phyloP scores from a whole-genome alignment of 495 filamentous ascomycete genomes.

The Penicillium herquei region DNA sequence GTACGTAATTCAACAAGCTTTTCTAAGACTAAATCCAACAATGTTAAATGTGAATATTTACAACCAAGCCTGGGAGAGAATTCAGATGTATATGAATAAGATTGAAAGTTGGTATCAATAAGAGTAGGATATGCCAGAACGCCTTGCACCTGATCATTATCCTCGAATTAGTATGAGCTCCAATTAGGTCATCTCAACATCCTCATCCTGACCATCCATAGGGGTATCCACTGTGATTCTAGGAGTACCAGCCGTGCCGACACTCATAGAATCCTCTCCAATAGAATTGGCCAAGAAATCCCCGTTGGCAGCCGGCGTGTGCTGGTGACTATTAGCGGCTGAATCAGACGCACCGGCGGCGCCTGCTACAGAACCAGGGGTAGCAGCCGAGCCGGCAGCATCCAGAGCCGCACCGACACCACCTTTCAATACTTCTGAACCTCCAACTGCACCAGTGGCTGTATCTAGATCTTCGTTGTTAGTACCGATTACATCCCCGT shows the following conservation, averaged over 20 bases:
- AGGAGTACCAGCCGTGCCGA: conserved; percentile 30
- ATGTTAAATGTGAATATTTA: not conserved
- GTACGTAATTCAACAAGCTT: not conserved
- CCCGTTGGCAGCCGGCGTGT: conserved; percentile 14
- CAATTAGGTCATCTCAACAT: conserved; percentile 39
- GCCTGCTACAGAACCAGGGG: conserved; percentile 7
- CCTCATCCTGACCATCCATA: conserved; percentile 24
- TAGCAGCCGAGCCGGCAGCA: conserved; percentile 20
- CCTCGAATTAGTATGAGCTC: not conserved
- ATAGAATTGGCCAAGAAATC: conserved; percentile 17
- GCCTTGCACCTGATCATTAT: not conserved
- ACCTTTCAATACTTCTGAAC: conserved; percentile 36
- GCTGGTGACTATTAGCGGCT: conserved; percentile 24
- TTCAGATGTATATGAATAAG: too few relatives aligned
- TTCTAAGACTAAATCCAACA: not conserved
- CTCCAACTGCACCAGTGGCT: conserved; percentile 32
- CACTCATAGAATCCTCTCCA: conserved; percentile 29
- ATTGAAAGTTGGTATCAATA: conserved; percentile 2
- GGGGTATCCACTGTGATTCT: conserved; percentile 20
- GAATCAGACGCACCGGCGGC: conserved; percentile 22
- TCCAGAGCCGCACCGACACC: conserved; percentile 39
- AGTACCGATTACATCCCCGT: conserved; percentile 38
- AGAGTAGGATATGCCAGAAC: not conserved
- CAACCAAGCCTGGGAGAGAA: too few relatives aligned
- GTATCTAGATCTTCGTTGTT: conserved; percentile 27